These are phyloP conservation scores for Cnidoscolus chayamansa DNA, from an alignment of 441 rosid genomes.

Conservation along the genomic window DNA sequence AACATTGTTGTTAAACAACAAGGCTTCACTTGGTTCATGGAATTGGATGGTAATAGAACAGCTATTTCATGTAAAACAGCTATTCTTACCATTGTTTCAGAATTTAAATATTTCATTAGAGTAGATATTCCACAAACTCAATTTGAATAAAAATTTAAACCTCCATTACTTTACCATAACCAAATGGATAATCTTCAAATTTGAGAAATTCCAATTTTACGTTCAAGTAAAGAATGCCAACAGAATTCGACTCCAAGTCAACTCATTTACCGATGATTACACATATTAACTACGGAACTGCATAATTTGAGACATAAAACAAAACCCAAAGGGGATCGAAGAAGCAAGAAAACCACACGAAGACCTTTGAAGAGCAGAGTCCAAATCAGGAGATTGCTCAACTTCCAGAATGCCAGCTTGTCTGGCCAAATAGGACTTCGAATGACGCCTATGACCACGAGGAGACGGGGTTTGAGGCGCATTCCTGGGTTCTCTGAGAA, in stretches of 20 bases:
- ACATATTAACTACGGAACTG: neutral
- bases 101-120: too few relatives aligned
- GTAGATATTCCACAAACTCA: too few relatives aligned
- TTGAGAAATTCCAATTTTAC: too few relatives aligned
- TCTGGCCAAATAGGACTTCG: constrained; percentile 53
- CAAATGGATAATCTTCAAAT: too few relatives aligned
- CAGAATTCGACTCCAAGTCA: neutral
- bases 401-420: constrained; percentile 61
- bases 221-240: too few relatives aligned
- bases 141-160: too few relatives aligned
- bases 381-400: constrained; percentile 49
- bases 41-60: neutral
- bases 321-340: neutral
- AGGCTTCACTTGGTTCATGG: too few relatives aligned
- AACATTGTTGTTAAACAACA: neutral
- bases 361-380: constrained; percentile 56
- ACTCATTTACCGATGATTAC: neutral
- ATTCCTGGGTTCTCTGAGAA: constrained; percentile 24
- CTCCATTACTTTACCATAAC: too few relatives aligned
- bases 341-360: neutral
- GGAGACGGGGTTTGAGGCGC: constrained; percentile 26
- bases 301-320: neutral
- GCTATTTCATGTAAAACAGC: neutral
- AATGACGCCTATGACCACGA: constrained; percentile 36
- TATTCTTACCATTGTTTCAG: too few relatives aligned